phyloP scores from a whole-genome alignment of 75 land plant species.

The Cupressus sempervirens region DNA sequence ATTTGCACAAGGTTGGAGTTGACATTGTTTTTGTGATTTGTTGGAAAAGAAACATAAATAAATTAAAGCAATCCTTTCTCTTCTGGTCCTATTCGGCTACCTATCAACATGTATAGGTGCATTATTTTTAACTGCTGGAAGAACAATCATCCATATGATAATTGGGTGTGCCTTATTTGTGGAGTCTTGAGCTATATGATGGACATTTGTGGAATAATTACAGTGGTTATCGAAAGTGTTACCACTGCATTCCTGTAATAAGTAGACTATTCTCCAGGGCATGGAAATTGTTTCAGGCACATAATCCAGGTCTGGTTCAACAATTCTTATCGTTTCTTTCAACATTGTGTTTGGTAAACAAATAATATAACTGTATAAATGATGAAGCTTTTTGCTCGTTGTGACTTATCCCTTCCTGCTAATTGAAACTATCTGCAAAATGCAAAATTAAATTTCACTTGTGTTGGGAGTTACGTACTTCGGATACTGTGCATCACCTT shows the following conservation, averaged over 20 bases:
- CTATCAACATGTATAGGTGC: neutral
- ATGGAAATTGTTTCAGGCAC: neutral
- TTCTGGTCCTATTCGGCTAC: neutral
- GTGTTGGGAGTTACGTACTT: neutral
- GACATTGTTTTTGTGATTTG: neutral
- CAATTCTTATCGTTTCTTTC: neutral
- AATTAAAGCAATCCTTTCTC: neutral
- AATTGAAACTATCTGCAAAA: neutral
- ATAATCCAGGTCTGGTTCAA: neutral
- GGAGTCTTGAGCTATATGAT: neutral
- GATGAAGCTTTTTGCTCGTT: neutral
- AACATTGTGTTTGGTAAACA: neutral
- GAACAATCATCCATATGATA: neutral
- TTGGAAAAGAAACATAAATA: neutral
- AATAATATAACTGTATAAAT: neutral
- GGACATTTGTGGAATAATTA: neutral
- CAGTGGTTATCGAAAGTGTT: conserved; percentile 1
- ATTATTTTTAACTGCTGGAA: neutral
- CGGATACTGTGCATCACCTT: neutral
- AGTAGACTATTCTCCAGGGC: neutral
- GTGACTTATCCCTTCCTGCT: neutral
- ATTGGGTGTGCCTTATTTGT: neutral
- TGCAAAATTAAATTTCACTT: neutral
- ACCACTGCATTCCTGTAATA: neutral
- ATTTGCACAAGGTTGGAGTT: neutral